Evolutionary conservation across 2,329 filamentous ascomycete species (phyloP).

Genomic region (Zalaria obscura): DNA sequence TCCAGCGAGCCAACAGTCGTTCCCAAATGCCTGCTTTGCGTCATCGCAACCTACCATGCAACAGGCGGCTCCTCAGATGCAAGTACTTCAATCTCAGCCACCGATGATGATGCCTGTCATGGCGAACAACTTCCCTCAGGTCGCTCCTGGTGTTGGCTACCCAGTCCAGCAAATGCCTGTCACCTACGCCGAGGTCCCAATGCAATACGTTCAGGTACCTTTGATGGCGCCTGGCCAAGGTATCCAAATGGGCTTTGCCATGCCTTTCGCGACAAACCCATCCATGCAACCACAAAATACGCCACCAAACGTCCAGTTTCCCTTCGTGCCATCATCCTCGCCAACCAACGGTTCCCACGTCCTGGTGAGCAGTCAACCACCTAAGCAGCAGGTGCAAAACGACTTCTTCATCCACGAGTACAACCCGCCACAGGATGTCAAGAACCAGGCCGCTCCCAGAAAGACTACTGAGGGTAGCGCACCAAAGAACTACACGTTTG

Average conservation of each 20-base stretch:
- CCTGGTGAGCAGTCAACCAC: slow-evolving; percentile 12
- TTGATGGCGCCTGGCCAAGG: slow-evolving; percentile 1
- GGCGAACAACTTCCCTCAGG: slow-evolving; percentile 7
- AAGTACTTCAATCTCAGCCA: slow-evolving; percentile 7
- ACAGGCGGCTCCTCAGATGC: slow-evolving; percentile 4
- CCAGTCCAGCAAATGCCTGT: slow-evolving; percentile 4
- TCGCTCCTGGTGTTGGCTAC: slow-evolving; percentile 6
- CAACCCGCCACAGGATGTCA: slow-evolving; percentile 27
- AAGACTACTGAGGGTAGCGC: slow-evolving; percentile 12
- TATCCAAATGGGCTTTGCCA: neutral
- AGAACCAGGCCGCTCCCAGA: slow-evolving; percentile 15
- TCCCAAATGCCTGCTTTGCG: slow-evolving; percentile 21
- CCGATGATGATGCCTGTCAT: slow-evolving; percentile 6
- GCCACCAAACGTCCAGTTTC: slow-evolving; percentile 6
- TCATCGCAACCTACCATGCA: slow-evolving; percentile 6
- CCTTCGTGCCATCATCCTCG: slow-evolving; percentile 6
- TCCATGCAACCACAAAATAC: slow-evolving; percentile 5
- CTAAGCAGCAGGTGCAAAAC: slow-evolving; percentile 13
- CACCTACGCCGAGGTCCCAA: slow-evolving; percentile 6
- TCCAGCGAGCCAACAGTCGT: slow-evolving; percentile 33
- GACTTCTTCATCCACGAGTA: slow-evolving; percentile 34
- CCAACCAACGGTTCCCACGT: neutral
- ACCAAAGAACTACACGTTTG: slow-evolving; percentile 33
- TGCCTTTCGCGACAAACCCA: neutral
- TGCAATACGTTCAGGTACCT: slow-evolving; percentile 5